Evolutionary conservation across 768 basidiomycete species (phyloP).

Genomic region (Agaricus blazei): DNA sequence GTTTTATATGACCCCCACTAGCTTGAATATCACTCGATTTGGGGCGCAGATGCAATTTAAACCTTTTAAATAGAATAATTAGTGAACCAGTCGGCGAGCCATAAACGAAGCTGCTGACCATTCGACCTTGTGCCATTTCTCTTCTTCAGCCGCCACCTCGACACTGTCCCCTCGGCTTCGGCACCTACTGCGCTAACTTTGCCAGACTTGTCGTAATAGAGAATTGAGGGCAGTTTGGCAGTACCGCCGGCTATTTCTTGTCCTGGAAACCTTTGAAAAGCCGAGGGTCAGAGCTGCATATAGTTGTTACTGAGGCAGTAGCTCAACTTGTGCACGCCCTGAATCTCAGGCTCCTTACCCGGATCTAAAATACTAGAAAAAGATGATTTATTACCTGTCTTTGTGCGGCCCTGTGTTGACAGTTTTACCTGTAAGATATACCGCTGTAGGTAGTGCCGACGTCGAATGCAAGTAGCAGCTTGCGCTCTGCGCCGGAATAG

Average conservation of each 20-base stretch:
- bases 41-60: slow-evolving; percentile 32
- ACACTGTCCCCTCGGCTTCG: slow-evolving; percentile 12
- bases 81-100: too few species aligned
- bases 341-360: slow-evolving; percentile 21
- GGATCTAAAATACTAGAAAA: slow-evolving; percentile 21
- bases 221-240: slow-evolving; percentile 14
- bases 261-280: slow-evolving; percentile 10
- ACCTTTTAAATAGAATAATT: slow-evolving; percentile 16
- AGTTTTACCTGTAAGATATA: slow-evolving; percentile 11
- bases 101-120: slow-evolving; percentile 3
- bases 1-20: slow-evolving; percentile 17
- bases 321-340: slow-evolving; percentile 21
- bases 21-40: slow-evolving; percentile 12
- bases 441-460: slow-evolving; percentile 15
- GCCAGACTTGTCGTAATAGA: slow-evolving; percentile 13
- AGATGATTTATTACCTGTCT: background rate
- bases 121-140: slow-evolving; percentile 12
- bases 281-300: background rate
- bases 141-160: slow-evolving; percentile 10
- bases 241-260: slow-evolving; percentile 14
- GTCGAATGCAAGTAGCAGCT: slow-evolving; percentile 13
- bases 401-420: slow-evolving; percentile 17
- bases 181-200: slow-evolving; percentile 10
- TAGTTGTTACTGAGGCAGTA: background rate
- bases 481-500: slow-evolving; percentile 8